Base-by-base conservation (phyloP, 2,329 filamentous ascomycete genomes). In the Gremmenia infestans region DNA sequence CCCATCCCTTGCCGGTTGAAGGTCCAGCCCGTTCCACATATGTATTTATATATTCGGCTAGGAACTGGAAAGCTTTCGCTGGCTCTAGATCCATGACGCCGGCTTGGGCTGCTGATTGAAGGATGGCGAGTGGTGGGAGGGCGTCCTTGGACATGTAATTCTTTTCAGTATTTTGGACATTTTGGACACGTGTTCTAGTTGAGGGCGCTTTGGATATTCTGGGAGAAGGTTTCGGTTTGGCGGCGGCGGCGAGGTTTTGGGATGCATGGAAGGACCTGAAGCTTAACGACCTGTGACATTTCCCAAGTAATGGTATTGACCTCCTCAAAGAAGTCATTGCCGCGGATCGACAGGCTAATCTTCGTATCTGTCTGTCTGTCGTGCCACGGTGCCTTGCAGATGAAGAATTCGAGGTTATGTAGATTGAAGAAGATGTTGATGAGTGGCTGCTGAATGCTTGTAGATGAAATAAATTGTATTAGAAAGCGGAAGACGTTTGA, bases 61-160 rank as follows among this genome's bases (percentile, higher is more conserved):
- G n/a, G n/a, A 39, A 39, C 37, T 14, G 11, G 37, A 39, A 39
- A 12, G n/a, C 55, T 51, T 14, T 61, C 11, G 14, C 55, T 1
- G 66, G 60, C 8, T 63, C 55, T 12, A 70, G 48, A 8, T 52
- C 48, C 22, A 70, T 52, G 36, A 51, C 61, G 19, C 67, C 67
- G 4, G 62, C 60, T 45, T 64, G 65, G 25, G 54, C 55, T 6
- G 63, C 65, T 1, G 59, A 52, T n/a, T 58, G 39, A 11, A 69
- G 57, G 2, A 67, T 51, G 9, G 52, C 43, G 8, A 55, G 37
- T 42, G 67, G 61, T 14, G 66, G 65, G 7, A 68, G 51, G 36
- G 48, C 60, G 1, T 62, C 52, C 46, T 64, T 57, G 12, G 42
- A 28, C n/a, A 50, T 48, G 22, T 51, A 54, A n/a, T 53, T 23